Conservation (phyloP, 164 flowering plant genomes). For the Buxus sempervirens region DNA sequence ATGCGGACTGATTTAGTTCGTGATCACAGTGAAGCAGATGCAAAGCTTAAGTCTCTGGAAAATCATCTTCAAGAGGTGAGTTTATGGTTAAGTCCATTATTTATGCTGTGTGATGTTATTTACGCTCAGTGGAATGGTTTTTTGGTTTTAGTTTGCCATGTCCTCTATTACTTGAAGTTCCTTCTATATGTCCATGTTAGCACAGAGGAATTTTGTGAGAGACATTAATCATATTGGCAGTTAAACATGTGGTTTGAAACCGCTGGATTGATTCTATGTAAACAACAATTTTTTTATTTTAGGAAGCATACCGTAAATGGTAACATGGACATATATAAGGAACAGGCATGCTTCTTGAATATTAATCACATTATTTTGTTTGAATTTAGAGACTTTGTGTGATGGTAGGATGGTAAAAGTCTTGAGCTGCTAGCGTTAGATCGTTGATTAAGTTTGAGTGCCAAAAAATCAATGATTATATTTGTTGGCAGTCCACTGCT, state of each 20-base stretch:
- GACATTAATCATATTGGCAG: slow-evolving; percentile 2
- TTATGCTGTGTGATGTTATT: background rate
- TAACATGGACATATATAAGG: background rate
- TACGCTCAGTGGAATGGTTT: background rate
- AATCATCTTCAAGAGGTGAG: slow-evolving; percentile 93
- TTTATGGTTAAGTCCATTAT: background rate
- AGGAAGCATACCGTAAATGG: background rate
- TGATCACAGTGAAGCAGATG: slow-evolving; percentile 69
- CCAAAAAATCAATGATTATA: no score
- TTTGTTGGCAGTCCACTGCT: no score
- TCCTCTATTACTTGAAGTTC: background rate
- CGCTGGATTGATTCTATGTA: background rate
- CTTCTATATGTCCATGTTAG: background rate
- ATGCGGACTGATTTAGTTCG: slow-evolving; percentile 76
- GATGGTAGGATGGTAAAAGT: no score
- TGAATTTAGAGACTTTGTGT: no score
- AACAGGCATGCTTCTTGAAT: background rate
- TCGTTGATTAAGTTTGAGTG: no score
- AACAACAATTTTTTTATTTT: background rate
- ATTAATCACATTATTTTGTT: no score
- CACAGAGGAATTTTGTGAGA: background rate
- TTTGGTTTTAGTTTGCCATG: background rate
- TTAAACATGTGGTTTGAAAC: background rate
- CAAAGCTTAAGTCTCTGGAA: slow-evolving; percentile 79
- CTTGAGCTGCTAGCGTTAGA: no score